Evolutionary conservation across 169 alveolate genomes (phyloP), one percentile per base, ranked within the genome.

Genomic region (Cryptosporidium sp.): DNA sequence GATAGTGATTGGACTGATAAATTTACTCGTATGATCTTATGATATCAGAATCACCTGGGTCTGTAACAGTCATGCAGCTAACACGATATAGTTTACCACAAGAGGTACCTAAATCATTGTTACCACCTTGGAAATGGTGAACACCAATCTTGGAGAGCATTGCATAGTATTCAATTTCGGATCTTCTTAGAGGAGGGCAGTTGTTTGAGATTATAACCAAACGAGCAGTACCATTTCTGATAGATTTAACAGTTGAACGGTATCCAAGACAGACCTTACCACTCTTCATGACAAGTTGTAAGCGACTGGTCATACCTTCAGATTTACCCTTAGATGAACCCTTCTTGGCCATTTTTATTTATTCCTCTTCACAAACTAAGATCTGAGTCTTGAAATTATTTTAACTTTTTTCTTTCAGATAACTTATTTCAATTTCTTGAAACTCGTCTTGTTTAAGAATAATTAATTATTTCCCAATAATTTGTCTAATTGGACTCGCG

Each of bases 1-100:
- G 70, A 31, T 14, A 26, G 52, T 37, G 42, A 26, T 14, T n/a
- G 52, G 44, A 31, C 51, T 35, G 5, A 8, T 26, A 37, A 53
- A 52, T 44, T 75, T 94, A 94, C 87, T 96, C 97, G 87, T 95
- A 93, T 44, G 97, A 92, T 91, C 97, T 96, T 80, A 97, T 94
- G 92, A 98, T 98, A 91, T 98, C 99, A 18, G 99, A 97, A 91
- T 98, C 99, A 37, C 99, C 99, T 53, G 99, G 98, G 85, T 98
- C 99, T 37, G 96, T 93, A 56, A 98, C 94, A 42, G 98, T 97
- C 95, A 98, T 92, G 84, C 97, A 96, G 52, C 99, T 96, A 56
- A 97, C 98, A 86, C 99, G 98, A 95, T 96, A 97, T 87, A 95
- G 94, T 94, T 97, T 98, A 72, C 99, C 99, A 92, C 99, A 97